Evolutionary conservation across 495 filamentous ascomycete species (phyloP).

Genomic region (Penicillium crystallinum): DNA sequence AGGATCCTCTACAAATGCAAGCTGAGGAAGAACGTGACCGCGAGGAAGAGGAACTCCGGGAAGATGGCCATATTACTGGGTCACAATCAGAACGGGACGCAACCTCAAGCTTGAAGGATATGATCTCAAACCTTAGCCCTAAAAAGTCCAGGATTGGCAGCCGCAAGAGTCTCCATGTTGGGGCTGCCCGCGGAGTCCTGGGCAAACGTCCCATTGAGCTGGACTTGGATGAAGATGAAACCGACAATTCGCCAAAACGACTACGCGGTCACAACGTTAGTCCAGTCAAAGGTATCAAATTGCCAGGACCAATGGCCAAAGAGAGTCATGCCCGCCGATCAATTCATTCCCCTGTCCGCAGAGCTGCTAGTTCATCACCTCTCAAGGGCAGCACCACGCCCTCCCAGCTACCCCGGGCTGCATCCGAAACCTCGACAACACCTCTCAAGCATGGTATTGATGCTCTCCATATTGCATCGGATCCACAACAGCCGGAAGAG

Average conservation of each 20-base stretch:
- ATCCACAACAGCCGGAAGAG: slow-evolving; percentile 18
- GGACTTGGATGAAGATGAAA: slow-evolving; percentile 61
- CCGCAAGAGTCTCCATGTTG: slow-evolving; percentile 72
- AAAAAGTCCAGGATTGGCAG: slow-evolving; percentile 64
- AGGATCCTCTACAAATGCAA: slow-evolving; percentile 62
- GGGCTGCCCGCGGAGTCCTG: slow-evolving; percentile 67
- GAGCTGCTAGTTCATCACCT: slow-evolving; percentile 27
- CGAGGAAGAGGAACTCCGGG: slow-evolving; percentile 56
- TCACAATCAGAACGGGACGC: slow-evolving; percentile 53
- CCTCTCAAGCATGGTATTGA: slow-evolving; percentile 23
- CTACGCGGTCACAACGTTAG: slow-evolving; percentile 67
- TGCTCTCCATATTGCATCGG: slow-evolving; percentile 21
- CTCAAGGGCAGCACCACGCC: slow-evolving; percentile 34
- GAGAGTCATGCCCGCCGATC: slow-evolving; percentile 56
- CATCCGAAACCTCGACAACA: slow-evolving; percentile 16
- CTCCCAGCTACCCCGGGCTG: slow-evolving; percentile 19
- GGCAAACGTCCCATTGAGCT: slow-evolving; percentile 71
- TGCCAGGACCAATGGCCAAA: slow-evolving; percentile 62
- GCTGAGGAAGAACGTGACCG: slow-evolving; percentile 64
- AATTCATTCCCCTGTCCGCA: slow-evolving; percentile 45
- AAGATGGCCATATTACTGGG: slow-evolving; percentile 50
- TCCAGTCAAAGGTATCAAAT: slow-evolving; percentile 68
- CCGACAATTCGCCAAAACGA: slow-evolving; percentile 59
- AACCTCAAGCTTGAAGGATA: slow-evolving; percentile 62
- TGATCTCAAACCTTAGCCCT: slow-evolving; percentile 72